A percentile compares a stretch with the other conserved stretches of the same genome.
These are phyloP conservation scores for Suillus weaverae DNA, from an alignment of 768 basidiomycete genomes.

Conservation along the genomic window DNA sequence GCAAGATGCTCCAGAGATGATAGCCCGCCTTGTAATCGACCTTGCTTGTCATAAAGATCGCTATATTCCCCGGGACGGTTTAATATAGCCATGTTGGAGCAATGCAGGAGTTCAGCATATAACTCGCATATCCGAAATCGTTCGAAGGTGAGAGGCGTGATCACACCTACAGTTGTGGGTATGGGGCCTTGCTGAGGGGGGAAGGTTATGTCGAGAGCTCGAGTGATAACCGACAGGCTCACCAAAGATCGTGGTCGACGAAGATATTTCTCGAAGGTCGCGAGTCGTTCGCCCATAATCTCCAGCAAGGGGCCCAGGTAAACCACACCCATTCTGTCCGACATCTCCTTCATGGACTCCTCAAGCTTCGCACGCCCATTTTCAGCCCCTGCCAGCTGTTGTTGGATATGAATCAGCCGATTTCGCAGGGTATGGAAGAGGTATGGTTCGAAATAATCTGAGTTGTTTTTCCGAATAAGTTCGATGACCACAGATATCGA, in stretches of 20 bases:
- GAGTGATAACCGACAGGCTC: constrained; percentile 28
- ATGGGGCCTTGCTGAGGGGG: constrained; percentile 59
- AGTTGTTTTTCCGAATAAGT: constrained; percentile 95
- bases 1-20: constrained; percentile 84
- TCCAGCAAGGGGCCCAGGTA: constrained; percentile 83
- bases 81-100: constrained; percentile 95
- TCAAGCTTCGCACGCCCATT: constrained; percentile 69
- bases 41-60: constrained; percentile 76
- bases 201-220: constrained; percentile 16
- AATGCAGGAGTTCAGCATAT: constrained; percentile 94
- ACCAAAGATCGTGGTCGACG: constrained; percentile 76
- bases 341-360: constrained; percentile 75
- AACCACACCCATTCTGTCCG: constrained; percentile 85
- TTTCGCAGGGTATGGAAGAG: constrained; percentile 93
- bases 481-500: constrained; percentile 90
- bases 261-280: constrained; percentile 69
- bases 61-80: constrained; percentile 75
- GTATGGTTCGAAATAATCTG: constrained; percentile 97
- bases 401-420: constrained; percentile 84
- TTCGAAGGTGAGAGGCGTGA: constrained; percentile 87
- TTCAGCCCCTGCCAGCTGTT: constrained; percentile 56
- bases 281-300: constrained; percentile 66
- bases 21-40: constrained; percentile 86
- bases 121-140: constrained; percentile 95
- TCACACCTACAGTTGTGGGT: constrained; percentile 69